These are phyloP conservation scores for Thelonectria blattea DNA, from an alignment of 2,329 filamentous ascomycete genomes.

Conservation along the genomic window DNA sequence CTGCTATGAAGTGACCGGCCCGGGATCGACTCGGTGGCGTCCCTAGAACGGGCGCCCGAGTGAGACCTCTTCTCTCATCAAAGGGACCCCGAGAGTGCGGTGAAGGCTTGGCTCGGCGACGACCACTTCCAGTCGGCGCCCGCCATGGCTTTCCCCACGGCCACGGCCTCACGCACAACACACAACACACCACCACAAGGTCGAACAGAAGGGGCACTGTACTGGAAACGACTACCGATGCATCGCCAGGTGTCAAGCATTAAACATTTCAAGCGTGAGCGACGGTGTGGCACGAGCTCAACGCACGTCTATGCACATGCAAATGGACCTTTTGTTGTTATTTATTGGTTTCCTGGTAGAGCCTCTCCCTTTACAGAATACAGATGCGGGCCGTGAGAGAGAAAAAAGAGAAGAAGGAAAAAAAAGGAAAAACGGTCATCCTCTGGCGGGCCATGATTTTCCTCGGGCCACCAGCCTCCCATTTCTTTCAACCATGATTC, in stretches of 20 bases:
- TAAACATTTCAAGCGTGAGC: neutral
- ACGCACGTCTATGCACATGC: neutral
- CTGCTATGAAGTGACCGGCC: slow-evolving; percentile 1
- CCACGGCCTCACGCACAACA: neutral
- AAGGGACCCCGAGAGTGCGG: slow-evolving; percentile 6
- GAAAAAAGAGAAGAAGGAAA: slow-evolving; percentile 7
- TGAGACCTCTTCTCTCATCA: neutral
- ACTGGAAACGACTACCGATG: slow-evolving; percentile 14
- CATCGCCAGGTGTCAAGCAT: slow-evolving; percentile 19
- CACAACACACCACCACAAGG: slow-evolving; percentile 8
- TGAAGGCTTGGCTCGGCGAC: slow-evolving; percentile 10
- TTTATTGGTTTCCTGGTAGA: slow-evolving; percentile 10
- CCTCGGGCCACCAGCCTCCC: neutral
- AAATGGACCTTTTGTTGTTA: slow-evolving; percentile 6
- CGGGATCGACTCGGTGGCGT: slow-evolving; percentile 15
- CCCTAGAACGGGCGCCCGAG: slow-evolving; percentile 2
- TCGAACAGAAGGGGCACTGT: slow-evolving; percentile 7
- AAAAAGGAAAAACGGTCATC: neutral
- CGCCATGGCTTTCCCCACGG: slow-evolving; percentile 5
- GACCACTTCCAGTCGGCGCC: no score
- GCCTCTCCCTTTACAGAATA: slow-evolving; percentile 24
- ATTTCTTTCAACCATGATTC: slow-evolving; percentile 19
- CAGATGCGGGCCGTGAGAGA: slow-evolving; percentile 17
- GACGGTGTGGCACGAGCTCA: slow-evolving; percentile 3
- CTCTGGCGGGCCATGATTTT: neutral